Conservation (phyloP, 2,329 filamentous ascomycete genomes). For the Aschersonia sp. region DNA sequence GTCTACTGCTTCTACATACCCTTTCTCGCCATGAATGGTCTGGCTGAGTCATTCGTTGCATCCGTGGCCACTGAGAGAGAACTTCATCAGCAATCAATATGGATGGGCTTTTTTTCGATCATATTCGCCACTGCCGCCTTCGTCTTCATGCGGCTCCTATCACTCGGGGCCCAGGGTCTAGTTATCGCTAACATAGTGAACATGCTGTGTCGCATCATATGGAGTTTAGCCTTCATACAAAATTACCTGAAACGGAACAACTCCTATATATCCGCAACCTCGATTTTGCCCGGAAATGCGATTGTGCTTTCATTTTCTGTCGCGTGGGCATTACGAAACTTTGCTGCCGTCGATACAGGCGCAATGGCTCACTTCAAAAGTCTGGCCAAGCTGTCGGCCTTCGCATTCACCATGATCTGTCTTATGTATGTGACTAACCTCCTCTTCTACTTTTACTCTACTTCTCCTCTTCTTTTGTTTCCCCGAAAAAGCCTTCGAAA, state of each 20-base stretch:
- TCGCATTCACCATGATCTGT: conserved; percentile 36
- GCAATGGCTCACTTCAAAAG: conserved; percentile 14
- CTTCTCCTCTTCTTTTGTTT: too few relatives aligned
- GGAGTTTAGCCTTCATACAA: conserved; percentile 62
- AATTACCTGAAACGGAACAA: conserved; percentile 41
- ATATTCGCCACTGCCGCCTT: conserved; percentile 65
- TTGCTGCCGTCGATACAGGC: conserved; percentile 11
- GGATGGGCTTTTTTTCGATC: conserved; percentile 72
- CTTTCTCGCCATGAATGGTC: conserved; percentile 78
- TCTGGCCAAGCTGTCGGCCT: conserved; percentile 31
- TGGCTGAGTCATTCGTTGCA: conserved; percentile 84
- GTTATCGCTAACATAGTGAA: conserved; percentile 82
- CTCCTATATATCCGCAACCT: conserved; percentile 12
- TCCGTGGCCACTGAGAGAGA: conserved; percentile 66
- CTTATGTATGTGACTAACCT: conserved; percentile 39
- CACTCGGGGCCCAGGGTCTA: conserved; percentile 62
- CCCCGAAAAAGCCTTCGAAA: too few relatives aligned
- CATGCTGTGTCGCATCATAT: conserved; percentile 72
- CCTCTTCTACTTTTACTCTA: not conserved
- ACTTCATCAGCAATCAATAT: conserved; percentile 62
- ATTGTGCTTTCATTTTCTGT: conserved; percentile 14
- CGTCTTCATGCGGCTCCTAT: conserved; percentile 53
- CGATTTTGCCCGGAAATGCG: conserved; percentile 14
- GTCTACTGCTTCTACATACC: conserved; percentile 89
- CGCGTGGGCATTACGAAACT: conserved; percentile 11